Conservation (phyloP, 2,329 filamentous ascomycete species). For the Aspergillus proliferans region DNA sequence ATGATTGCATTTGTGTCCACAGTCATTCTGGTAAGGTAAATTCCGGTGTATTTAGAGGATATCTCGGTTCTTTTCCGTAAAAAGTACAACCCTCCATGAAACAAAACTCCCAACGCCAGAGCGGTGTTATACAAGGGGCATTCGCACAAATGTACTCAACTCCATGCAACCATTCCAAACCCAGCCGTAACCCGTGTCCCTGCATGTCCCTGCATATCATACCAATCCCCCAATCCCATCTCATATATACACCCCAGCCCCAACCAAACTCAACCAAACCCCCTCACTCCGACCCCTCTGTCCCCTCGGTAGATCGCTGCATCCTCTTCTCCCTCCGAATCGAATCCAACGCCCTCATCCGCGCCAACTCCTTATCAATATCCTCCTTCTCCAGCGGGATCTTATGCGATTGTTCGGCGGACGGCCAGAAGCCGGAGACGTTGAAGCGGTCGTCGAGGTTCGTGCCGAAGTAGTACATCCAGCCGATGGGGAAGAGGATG, state of each 20-base stretch:
- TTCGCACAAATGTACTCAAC: too few relatives aligned
- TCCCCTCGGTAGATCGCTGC: constrained; percentile 25
- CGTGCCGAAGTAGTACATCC: constrained; percentile 99
- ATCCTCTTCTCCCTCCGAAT: constrained; percentile 45
- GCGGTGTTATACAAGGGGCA: not conserved
- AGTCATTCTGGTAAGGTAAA: not conserved
- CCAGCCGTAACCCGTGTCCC: too few relatives aligned
- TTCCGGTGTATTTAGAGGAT: not conserved
- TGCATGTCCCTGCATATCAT: too few relatives aligned
- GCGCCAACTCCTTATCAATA: constrained; percentile 72
- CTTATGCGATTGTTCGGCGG: constrained; percentile 48
- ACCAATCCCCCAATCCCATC: too few relatives aligned
- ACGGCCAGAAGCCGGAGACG: constrained; percentile 91
- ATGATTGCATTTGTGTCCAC: not conserved
- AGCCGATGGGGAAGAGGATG: constrained; percentile 95
- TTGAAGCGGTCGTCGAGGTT: constrained; percentile 91
- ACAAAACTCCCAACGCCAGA: not conserved
- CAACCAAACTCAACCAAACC: too few relatives aligned
- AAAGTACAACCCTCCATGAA: not conserved
- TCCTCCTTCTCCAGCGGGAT: constrained; percentile 50
- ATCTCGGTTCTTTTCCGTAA: too few relatives aligned
- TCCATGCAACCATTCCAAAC: too few relatives aligned
- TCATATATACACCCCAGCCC: too few relatives aligned
- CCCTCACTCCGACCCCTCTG: constrained; percentile 4
- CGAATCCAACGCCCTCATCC: constrained; percentile 51